A percentile compares a stretch with the other conserved stretches of the same genome.
phyloP scores from a whole-genome alignment of 2,329 filamentous ascomycete genomes.

The Venturiaceae sp. region DNA sequence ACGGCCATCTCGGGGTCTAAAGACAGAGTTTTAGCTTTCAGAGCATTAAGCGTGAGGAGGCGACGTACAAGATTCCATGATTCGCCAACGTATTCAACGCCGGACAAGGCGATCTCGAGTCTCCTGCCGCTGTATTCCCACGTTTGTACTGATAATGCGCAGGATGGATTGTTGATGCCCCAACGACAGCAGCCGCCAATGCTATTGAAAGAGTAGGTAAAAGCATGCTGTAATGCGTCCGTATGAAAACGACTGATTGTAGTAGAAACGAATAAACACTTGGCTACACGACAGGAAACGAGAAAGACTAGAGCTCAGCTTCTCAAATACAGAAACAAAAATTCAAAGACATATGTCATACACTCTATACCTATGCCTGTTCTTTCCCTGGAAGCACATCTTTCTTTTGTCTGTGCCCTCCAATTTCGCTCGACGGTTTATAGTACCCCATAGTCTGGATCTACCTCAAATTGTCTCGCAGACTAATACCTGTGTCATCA shows the following conservation, averaged over 20 bases:
- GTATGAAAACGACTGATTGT: not conserved
- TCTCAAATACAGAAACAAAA: too few relatives aligned
- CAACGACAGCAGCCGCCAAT: not conserved
- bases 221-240: not conserved
- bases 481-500: too few relatives aligned
- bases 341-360: too few relatives aligned
- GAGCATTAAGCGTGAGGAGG: not conserved
- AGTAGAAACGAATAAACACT: too few relatives aligned
- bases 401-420: too few relatives aligned
- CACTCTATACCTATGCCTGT: too few relatives aligned
- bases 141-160: not conserved
- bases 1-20: slow-evolving; percentile 19
- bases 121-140: not conserved
- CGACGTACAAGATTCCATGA: slow-evolving; percentile 17
- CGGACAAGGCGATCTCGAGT: slow-evolving; percentile 18
- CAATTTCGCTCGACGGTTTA: too few relatives aligned
- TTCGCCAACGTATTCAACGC: slow-evolving; percentile 24
- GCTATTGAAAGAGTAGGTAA: not conserved
- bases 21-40: not conserved
- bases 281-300: too few relatives aligned
- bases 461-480: not conserved
- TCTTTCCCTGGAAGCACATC: too few relatives aligned
- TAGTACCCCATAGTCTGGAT: not conserved
- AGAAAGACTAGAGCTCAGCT: too few relatives aligned
- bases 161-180: not conserved